Base-by-base conservation (phyloP, 345 rosid species). In the Hirschfeldia incana region DNA sequence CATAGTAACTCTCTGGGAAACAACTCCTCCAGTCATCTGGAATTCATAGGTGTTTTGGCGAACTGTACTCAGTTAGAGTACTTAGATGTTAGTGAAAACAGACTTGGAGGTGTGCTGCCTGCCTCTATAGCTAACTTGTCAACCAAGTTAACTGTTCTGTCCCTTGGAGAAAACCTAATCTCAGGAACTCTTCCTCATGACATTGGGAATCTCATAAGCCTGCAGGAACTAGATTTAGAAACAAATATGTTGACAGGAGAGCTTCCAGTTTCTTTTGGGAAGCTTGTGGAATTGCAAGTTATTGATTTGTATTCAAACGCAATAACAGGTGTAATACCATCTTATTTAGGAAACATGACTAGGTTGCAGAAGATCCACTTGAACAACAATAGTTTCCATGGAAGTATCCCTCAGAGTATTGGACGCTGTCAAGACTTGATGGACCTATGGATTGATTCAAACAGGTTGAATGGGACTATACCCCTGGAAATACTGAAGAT, bases 371-470 rank as follows among this genome's bases (percentile, higher is more conserved):
- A 68, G 53, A 65, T 80, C 13, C 65, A 59, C 7, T n/a, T 80
- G 68, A 21, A 55, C 44, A 51, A 29, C 13, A 87, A 87, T 57
- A 78, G 58, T 33, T 46, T 84, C 34, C 17, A 78, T 0, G 90
- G 88, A 32, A 81, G 70, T 17, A 84, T 85, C 42, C 88, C 90
- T 44, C 72, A 75, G 46, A 72, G 75, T 78, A 17, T 87, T 65
- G 77, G 76, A 60, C 67, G 67, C 32, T 82, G 85, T 59, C 76
- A 26, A 53, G 37, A 62, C 42, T 74, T 87, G 79, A 44, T 60
- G 27, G 82, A 79, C 44, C 42, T 79, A 33, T 73, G 82, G 82
- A 67, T 79, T 60, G 82, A 79, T 67, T 0, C 17, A 27, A 79
- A 81, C 36, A 65, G 6, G 70, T 33, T 81, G 67, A 81, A 21